Evolutionary conservation across 192 early-diverging fungal genomes (phyloP).

Genomic region (Spinellus fusiger): DNA sequence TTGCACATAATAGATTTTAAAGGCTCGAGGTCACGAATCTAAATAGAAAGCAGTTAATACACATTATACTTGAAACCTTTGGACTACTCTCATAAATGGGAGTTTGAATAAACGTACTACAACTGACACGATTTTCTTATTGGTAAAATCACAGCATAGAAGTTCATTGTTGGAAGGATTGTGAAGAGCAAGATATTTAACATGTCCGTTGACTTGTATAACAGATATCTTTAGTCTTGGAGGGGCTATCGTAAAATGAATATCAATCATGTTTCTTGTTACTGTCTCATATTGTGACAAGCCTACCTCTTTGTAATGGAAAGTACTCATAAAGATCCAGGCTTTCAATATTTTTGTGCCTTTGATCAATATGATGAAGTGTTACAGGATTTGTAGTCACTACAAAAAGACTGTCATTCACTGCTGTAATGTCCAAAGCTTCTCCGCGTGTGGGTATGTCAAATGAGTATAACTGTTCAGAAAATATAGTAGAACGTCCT

Average conservation of each 20-base stretch:
- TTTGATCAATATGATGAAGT: constrained; percentile 43
- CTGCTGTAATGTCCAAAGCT: constrained; percentile 50
- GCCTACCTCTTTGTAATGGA: constrained; percentile 42
- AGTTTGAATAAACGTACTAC: no score
- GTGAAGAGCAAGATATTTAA: constrained; percentile 50
- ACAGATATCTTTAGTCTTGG: constrained; percentile 43
- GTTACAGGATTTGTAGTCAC: constrained; percentile 61
- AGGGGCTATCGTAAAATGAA: constrained; percentile 20
- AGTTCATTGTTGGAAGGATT: constrained; percentile 55
- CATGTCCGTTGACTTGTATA: constrained; percentile 20
- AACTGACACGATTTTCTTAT: constrained; percentile 42
- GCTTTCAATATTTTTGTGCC: constrained; percentile 42
- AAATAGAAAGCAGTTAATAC: background rate
- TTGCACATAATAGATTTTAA: constrained; percentile 41
- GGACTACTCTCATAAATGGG: background rate
- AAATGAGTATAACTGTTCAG: constrained; percentile 66
- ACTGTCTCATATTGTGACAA: background rate
- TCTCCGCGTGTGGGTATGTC: constrained; percentile 59
- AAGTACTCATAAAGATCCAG: constrained; percentile 71
- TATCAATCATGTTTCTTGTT: background rate
- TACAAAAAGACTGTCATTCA: constrained; percentile 45
- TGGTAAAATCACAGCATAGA: constrained; percentile 46
- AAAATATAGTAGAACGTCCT: constrained; percentile 51
- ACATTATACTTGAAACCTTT: background rate
- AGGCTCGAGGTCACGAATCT: constrained; percentile 37